These are phyloP conservation scores for Verticillium nonalfalfae DNA, from an alignment of 2,329 filamentous ascomycete species.

Conservation along the genomic window DNA sequence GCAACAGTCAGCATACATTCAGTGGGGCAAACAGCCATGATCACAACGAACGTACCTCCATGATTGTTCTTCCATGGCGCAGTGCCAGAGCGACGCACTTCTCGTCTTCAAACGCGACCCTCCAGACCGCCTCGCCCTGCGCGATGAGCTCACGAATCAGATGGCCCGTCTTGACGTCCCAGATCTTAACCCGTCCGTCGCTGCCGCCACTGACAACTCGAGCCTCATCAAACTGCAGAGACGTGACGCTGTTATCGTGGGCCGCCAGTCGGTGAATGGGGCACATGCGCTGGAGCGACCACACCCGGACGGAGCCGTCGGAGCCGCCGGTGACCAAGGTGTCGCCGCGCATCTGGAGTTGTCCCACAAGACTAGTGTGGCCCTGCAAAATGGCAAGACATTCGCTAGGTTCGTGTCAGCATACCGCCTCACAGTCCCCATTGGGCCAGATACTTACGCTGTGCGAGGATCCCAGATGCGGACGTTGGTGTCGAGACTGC, in stretches of 20 bases:
- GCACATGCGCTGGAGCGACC: constrained; percentile 85
- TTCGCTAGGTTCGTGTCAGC: constrained; percentile 43
- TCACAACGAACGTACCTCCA: constrained; percentile 67
- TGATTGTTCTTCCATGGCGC: constrained; percentile 78
- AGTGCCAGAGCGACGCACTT: constrained; percentile 96
- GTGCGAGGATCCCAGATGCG: constrained; percentile 91
- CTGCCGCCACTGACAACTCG: constrained; percentile 93
- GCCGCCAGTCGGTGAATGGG: constrained; percentile 92
- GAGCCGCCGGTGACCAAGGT: constrained; percentile 94
- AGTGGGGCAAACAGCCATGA: not conserved
- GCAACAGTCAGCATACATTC: constrained; percentile 9
- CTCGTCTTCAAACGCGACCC: constrained; percentile 96
- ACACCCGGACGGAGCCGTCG: constrained; percentile 92
- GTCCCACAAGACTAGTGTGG: constrained; percentile 93
- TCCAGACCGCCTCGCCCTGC: constrained; percentile 92
- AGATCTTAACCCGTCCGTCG: constrained; percentile 97
- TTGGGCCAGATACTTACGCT: constrained; percentile 50
- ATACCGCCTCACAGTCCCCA: constrained; percentile 2
- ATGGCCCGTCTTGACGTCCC: constrained; percentile 89
- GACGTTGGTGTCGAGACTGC: constrained; percentile 93
- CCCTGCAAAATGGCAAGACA: constrained; percentile 91
- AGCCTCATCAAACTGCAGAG: constrained; percentile 92
- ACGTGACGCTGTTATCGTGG: constrained; percentile 97
- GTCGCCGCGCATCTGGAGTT: constrained; percentile 91
- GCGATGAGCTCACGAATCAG: constrained; percentile 86